Evolutionary conservation across 1,284 basidiomycete species (phyloP).

Genomic region (Ceraceosorus guamensis): DNA sequence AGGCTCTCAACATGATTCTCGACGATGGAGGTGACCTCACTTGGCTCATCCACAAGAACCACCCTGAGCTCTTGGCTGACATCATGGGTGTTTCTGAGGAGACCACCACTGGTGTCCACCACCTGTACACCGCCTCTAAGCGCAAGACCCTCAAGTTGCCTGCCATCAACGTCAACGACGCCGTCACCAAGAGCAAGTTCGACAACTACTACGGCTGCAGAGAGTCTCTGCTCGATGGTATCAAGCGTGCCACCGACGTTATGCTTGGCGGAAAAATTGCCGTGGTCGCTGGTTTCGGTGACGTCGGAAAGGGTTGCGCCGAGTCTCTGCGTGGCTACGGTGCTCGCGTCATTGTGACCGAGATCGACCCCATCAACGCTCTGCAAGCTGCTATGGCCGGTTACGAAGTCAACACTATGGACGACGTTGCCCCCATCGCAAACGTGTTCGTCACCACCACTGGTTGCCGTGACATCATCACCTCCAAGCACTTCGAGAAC

Average conservation of each 20-base stretch:
- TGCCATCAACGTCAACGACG: slow-evolving; percentile 93
- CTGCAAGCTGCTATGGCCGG: slow-evolving; percentile 99
- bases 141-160: slow-evolving; percentile 93
- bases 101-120: slow-evolving; percentile 99
- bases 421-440: slow-evolving; percentile 77
- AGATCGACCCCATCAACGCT: slow-evolving; percentile 99
- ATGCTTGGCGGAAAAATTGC: slow-evolving; percentile 99
- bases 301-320: slow-evolving; percentile 98
- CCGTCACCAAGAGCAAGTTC: slow-evolving; percentile 99
- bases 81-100: slow-evolving; percentile 89
- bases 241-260: slow-evolving; percentile 99
- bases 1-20: slow-evolving; percentile 96
- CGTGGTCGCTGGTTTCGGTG: slow-evolving; percentile 96
- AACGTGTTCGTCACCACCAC: slow-evolving; percentile 99
- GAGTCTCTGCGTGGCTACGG: slow-evolving; percentile 95
- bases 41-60: slow-evolving; percentile 84
- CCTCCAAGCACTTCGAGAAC: slow-evolving; percentile 77
- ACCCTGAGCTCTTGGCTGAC: slow-evolving; percentile 43
- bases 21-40: slow-evolving; percentile 99
- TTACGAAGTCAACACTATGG: slow-evolving; percentile 98
- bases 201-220: slow-evolving; percentile 65
- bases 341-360: slow-evolving; percentile 89
- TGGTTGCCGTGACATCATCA: slow-evolving; percentile 97
- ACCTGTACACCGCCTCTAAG: slow-evolving; percentile 94
- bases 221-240: slow-evolving; percentile 98